Evolutionary conservation across 2,329 filamentous ascomycete species (phyloP), one percentile per base, ranked within the genome.

Genomic region (Trichoderma atroviride): DNA sequence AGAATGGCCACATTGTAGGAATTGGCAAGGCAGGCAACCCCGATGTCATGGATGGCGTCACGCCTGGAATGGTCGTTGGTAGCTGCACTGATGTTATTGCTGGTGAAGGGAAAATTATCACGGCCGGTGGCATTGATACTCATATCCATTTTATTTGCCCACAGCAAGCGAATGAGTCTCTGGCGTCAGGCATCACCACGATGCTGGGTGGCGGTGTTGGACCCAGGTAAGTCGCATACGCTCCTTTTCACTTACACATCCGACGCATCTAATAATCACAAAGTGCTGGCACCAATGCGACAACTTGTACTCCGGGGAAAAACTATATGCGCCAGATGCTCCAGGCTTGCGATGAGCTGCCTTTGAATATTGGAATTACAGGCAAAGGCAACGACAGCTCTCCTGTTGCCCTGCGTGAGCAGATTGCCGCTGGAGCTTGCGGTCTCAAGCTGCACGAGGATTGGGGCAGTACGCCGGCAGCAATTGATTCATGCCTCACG

Each of bases 81-180:
- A 91, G 90, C 72, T 93, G 92, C 73, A 98, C 95, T 0, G 95
- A 98, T 83, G 93, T 97, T 27, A 89, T 98, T 77, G 93, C 95
- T 22, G 94, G 89, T 16, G 95, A 98, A 81, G 89, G 92, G 74
- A 92, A 92, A 82, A 97, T 98, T 72, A 82, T 98, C 65, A 98
- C 95, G 0, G 92, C 94, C 1, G 95, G 95, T 73, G 95, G 92
- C 0, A 88, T 97, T 72, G 95, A 98, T 79, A 89, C 91, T 4
- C 94, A 97, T 75, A 93, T 97, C 72, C 95, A 98, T 79, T 93
- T 95, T 76, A 97, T 98, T 78, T 97, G 94, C 76, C 95, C 95
- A 3, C 94, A 98, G 77, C 95, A 98, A 81, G 91, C 90, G 1
- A 83, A 92, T 35, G 95, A 98, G 78, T 88, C 93, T 6, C 85